Conservation (phyloP, 208 protist genomes). For the Strigomonas galati region DNA sequence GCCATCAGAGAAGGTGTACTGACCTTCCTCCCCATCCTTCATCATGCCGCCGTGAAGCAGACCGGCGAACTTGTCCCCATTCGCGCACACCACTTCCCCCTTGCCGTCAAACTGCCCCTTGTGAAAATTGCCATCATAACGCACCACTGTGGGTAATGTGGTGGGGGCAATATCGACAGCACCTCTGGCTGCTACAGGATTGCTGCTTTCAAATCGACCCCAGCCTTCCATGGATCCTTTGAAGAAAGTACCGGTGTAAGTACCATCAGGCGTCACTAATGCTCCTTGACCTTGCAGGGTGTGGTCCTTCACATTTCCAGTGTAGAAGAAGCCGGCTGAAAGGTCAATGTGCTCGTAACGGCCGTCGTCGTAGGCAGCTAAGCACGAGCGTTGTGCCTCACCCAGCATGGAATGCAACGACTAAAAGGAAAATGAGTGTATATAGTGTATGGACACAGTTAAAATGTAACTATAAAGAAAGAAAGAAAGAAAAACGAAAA, state of each 20-base stretch:
- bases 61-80: constrained; percentile 61
- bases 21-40: constrained; percentile 47
- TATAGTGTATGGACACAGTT: neutral
- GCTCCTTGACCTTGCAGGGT: constrained; percentile 8
- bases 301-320: constrained; percentile 8
- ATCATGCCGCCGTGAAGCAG: constrained; percentile 54
- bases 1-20: constrained; percentile 38
- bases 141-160: too few species aligned
- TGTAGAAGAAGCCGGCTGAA: constrained; percentile 18
- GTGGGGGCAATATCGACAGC: too few species aligned
- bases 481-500: neutral
- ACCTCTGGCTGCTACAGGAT: too few species aligned
- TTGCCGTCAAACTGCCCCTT: constrained; percentile 33
- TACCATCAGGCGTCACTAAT: constrained; percentile 1
- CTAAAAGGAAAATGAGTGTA: too few species aligned
- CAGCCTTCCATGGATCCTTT: constrained; percentile 24
- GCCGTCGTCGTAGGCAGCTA: constrained; percentile 10
- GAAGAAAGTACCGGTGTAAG: constrained; percentile 30
- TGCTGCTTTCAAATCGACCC: constrained; percentile 24
- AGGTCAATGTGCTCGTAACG: constrained; percentile 16
- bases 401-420: too few species aligned
- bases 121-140: constrained; percentile 30
- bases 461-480: neutral
- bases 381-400: too few species aligned
- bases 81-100: constrained; percentile 47